Conservation (phyloP, 1,284 basidiomycete genomes). For the Melampsora americana region DNA sequence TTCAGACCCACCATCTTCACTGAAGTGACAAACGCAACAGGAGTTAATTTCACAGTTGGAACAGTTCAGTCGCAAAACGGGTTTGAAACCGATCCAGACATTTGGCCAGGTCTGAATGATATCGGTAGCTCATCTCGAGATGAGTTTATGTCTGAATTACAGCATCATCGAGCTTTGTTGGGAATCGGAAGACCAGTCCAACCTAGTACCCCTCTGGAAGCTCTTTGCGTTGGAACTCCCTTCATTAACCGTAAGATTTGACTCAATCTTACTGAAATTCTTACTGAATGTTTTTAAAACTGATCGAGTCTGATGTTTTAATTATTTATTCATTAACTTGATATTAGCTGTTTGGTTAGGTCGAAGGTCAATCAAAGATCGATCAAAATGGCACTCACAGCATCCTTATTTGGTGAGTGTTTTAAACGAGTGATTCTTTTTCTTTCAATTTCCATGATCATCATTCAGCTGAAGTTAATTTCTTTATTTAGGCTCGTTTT, state of each 20-base stretch:
- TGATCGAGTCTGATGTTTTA: neutral
- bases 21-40: constrained; percentile 15
- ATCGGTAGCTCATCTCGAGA: constrained; percentile 14
- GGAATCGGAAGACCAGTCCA: constrained; percentile 39
- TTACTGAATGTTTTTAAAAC: neutral
- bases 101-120: constrained; percentile 16
- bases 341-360: constrained; percentile 34
- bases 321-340: neutral
- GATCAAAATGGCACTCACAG: constrained; percentile 42
- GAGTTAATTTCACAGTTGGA: constrained; percentile 34
- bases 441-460: neutral
- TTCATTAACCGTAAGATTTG: constrained; percentile 35
- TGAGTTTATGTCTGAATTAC: constrained; percentile 27
- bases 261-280: too few relatives aligned
- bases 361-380: constrained; percentile 14
- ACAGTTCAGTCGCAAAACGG: constrained; percentile 7
- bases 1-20: constrained; percentile 14
- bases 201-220: constrained; percentile 36
- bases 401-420: constrained; percentile 37
- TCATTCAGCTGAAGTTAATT: constrained; percentile 3
- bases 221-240: constrained; percentile 38
- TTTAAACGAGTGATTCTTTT: neutral
- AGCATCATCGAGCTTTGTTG: constrained; percentile 29
- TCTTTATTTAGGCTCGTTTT: constrained; percentile 10
- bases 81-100: neutral